Base-by-base conservation (phyloP, 1,284 basidiomycete species). In the Caloboletus inedulis region DNA sequence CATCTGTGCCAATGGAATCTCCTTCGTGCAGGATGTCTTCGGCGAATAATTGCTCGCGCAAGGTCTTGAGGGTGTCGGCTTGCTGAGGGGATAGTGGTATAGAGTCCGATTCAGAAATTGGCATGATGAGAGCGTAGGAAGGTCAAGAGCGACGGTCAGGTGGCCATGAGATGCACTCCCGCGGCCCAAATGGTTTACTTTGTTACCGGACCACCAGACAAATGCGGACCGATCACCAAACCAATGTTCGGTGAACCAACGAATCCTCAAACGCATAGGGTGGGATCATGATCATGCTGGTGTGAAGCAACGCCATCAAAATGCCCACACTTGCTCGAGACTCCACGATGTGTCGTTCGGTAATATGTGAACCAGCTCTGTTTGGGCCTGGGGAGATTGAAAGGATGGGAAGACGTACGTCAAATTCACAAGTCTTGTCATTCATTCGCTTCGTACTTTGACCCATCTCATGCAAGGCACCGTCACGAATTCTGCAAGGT, bases 1-100 rank as follows among this genome's bases (percentile, higher is more conserved):
- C 82, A 60, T 86, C 82, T 3, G 82, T 81, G 7, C 83, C 84
- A 37, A 87, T 77, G n/a, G 76, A 76, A 60, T 86, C 82, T 0
- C 78, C 82, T 19, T 83, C 78, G 44, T 76, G 74, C 31, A 87
- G 54, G 44, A 83, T 74, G 29, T 69, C 78, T 51, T 84, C 81
- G 3, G 71, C 62, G 31, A 75, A 74, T 10, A 85, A 59, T 44
- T 79, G 69, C 54, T 75, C 62, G 21, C 81, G 76, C 59, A 86
- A 84, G 36, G 50, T 45, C 31, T 57, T 53, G 45, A 68, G 55
- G 14, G 37, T 47, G 12, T 65, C 52, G 1, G 54, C 43, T 40
- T 68, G 64, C 39, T 64, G 54, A 29, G 37, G 48, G 14, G 69
- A 58, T 31, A 68, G 30, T 18, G 43, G 39, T 19, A 37, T 29